Conservation (phyloP, 164 flowering plant genomes). For the Macadamia integrifolia region DNA sequence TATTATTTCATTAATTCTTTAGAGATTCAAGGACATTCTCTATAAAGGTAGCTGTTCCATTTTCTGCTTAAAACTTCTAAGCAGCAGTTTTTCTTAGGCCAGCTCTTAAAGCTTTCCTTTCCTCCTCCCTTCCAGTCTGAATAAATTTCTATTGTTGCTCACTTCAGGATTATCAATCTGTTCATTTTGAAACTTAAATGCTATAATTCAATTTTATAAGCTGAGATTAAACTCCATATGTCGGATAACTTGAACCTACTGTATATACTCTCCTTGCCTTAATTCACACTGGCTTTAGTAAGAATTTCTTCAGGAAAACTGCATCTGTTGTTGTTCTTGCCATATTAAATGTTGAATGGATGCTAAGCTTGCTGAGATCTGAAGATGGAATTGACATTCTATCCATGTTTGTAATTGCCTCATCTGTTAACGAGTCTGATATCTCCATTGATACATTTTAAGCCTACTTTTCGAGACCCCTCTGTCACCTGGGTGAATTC, state of each 20-base stretch:
- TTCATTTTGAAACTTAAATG: constrained; percentile 6
- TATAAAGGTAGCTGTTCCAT: constrained; percentile 10
- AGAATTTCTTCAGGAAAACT: neutral
- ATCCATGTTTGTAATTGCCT: too few species aligned
- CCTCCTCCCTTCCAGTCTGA: neutral
- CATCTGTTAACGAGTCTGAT: too few species aligned
- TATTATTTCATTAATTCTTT: constrained; percentile 31
- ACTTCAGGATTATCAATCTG: constrained; percentile 8
- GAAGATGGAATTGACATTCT: neutral
- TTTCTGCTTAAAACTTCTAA: constrained; percentile 11
- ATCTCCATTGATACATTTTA: too few species aligned
- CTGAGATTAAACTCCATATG: neutral
- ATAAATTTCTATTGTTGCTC: constrained; percentile 8
- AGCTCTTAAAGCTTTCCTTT: neutral
- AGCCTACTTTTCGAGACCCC: neutral
- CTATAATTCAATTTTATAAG: constrained; percentile 3
- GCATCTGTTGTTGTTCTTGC: constrained; percentile 3
- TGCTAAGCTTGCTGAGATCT: constrained; percentile 3
- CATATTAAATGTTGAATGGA: neutral
- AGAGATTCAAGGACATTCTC: constrained; percentile 7
- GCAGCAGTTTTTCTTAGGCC: constrained; percentile 9
- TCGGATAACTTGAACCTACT: constrained; percentile 4
- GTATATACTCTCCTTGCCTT: neutral
- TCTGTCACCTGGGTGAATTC: neutral
- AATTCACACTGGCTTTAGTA: neutral